Base-by-base conservation (phyloP, 2,329 filamentous ascomycete genomes). In the Ceratocystis ficicola region DNA sequence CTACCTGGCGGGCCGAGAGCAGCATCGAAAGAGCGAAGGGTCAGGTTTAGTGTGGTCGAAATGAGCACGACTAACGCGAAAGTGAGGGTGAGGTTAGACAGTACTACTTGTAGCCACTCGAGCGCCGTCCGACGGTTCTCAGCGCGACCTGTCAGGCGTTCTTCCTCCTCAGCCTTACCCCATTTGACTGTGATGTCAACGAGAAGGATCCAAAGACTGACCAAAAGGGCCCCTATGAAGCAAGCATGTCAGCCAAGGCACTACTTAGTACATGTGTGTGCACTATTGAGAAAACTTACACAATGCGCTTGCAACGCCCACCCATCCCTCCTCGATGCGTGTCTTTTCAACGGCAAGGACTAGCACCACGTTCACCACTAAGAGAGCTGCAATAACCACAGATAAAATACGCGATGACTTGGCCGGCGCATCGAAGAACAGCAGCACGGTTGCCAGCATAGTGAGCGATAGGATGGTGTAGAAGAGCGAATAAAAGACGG, bases 91-190 rank as follows among this genome's bases (percentile, higher is more conserved):
- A 91, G 76, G 1, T 88, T 91, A 30, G 90, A 87, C 2, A 86
- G 72, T 2, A 95, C 77, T 15, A 99, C 89, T 55, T 86, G 87
- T 4, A 86, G 76, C 93, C 94, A 97, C 77, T 97, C 90, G 52
- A 82, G 77, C 4, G 96, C 75, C 0, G 90, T 89, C 32, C 92
- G 85, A 28, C 92, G 84, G 10, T 88, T 90, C 77, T 99, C 93
- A 36, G 88, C 83, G 15, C 93, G 87, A 10, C 94, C 94, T 0
- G 93, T 97, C 22, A 97, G 79, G 30, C 94, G 85, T 32, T 96
- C 87, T 73, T 99, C 94, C 74, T 97, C 94, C 71, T 96, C 90
- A 1, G 80, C 81, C 76, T 97, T 97, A 66, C 93, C 94, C 88
- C 90, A 95, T 71, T 88, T 83, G 7, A 99, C 94, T 3, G 89